Conservation (phyloP, 768 basidiomycete genomes). For the Pholiota microspora region DNA sequence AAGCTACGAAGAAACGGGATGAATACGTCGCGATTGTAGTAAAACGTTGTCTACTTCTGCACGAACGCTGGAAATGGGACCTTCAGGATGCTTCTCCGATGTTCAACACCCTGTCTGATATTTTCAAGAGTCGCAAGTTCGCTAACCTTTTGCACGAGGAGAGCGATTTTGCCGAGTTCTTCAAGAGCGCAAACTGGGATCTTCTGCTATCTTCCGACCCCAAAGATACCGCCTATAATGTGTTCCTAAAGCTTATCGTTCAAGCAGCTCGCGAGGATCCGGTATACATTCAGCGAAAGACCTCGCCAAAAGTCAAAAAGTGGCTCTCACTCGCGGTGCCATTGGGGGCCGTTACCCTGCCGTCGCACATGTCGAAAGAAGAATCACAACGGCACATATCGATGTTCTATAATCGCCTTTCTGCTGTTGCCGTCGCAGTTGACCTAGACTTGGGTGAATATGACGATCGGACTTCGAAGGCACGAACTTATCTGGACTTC, state of each 20-base stretch:
- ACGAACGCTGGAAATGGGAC: constrained; percentile 75
- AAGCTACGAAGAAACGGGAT: constrained; percentile 55
- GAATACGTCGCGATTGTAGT: constrained; percentile 68
- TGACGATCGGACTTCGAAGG: constrained; percentile 57
- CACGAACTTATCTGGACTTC: constrained; percentile 68
- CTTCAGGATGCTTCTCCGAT: constrained; percentile 54
- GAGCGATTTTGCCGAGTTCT: constrained; percentile 71
- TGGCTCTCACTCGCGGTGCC: constrained; percentile 72
- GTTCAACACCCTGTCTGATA: constrained; percentile 62
- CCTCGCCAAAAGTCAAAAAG: constrained; percentile 54
- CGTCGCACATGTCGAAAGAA: constrained; percentile 37
- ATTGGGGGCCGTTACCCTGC: constrained; percentile 66
- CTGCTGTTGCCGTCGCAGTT: constrained; percentile 66
- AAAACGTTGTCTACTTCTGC: constrained; percentile 71
- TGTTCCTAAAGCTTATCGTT: constrained; percentile 82
- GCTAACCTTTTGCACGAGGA: constrained; percentile 62
- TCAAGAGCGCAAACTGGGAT: constrained; percentile 51
- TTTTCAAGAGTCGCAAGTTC: constrained; percentile 78
- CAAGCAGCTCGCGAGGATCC: constrained; percentile 43
- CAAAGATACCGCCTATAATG: constrained; percentile 70
- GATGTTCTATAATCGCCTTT: constrained; percentile 80
- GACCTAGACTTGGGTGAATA: constrained; percentile 56
- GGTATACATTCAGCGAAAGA: constrained; percentile 26
- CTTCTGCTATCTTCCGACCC: constrained; percentile 49
- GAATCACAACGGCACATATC: constrained; percentile 54